phyloP scores from a whole-genome alignment of 2,329 filamentous ascomycete species.

The Neofusicoccum sp. region DNA sequence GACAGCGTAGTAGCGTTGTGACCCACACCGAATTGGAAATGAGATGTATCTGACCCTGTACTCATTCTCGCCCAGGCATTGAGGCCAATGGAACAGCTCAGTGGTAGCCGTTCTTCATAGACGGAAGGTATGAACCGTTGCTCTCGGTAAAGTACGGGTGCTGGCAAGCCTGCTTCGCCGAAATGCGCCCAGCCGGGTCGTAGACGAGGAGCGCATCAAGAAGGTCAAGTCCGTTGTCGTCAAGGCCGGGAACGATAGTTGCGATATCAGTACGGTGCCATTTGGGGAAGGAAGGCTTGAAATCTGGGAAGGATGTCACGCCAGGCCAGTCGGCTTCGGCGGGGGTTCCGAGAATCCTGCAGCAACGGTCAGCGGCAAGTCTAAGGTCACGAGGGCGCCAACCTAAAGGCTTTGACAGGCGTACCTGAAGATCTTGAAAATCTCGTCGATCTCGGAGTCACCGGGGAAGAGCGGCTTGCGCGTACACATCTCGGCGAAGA shows the following conservation, averaged over 20 bases:
- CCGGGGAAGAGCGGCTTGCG: slow-evolving; percentile 89
- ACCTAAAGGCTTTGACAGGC: slow-evolving; percentile 22
- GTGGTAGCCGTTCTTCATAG: slow-evolving; percentile 18
- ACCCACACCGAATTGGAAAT: not conserved
- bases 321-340: slow-evolving; percentile 82
- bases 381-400: slow-evolving; percentile 41
- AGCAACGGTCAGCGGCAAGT: not conserved
- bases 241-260: slow-evolving; percentile 68
- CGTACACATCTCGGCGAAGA: slow-evolving; percentile 96
- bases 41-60: not conserved
- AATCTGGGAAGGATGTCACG: slow-evolving; percentile 92
- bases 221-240: slow-evolving; percentile 68
- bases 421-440: slow-evolving; percentile 91
- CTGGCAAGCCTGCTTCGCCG: slow-evolving; percentile 80
- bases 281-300: slow-evolving; percentile 88
- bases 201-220: slow-evolving; percentile 74
- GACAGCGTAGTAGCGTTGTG: not conserved
- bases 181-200: slow-evolving; percentile 82
- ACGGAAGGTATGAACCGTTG: slow-evolving; percentile 39
- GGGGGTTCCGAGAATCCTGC: slow-evolving; percentile 72
- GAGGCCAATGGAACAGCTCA: not conserved
- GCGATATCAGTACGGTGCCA: slow-evolving; percentile 71
- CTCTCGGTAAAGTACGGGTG: slow-evolving; percentile 75
- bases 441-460: slow-evolving; percentile 90
- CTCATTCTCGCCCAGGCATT: not conserved